Evolutionary conservation across 2,329 filamentous ascomycete species (phyloP).

Genomic region (Sporothrix curviconia): DNA sequence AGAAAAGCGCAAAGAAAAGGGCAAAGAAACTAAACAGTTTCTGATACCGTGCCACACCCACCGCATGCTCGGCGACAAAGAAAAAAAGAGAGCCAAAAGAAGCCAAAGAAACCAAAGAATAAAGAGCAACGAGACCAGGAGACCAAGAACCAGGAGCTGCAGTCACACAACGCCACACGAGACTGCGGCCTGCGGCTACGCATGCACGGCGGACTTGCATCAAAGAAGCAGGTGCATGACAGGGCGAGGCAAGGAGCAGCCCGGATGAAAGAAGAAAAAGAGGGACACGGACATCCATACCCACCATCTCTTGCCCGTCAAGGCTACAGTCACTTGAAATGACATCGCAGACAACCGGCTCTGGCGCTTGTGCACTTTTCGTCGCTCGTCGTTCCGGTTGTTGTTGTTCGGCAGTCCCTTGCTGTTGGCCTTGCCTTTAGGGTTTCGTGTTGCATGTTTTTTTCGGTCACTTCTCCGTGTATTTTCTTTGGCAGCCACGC

Average conservation of each 20-base stretch:
- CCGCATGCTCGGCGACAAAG: slow-evolving; percentile 9
- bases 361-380: not conserved
- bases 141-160: no score
- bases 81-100: slow-evolving; percentile 7
- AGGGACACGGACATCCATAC: not conserved
- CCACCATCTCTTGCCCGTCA: no score
- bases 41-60: slow-evolving; percentile 3
- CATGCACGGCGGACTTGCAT: not conserved
- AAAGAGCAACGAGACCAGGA: no score
- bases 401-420: not conserved
- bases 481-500: not conserved
- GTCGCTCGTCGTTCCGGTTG: not conserved
- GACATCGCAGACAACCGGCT: no score
- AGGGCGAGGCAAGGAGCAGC: no score
- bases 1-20: not conserved
- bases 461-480: no score
- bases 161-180: slow-evolving; percentile 6
- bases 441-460: no score
- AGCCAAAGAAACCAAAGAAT: no score
- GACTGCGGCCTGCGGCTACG: not conserved
- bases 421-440: not conserved
- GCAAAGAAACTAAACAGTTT: slow-evolving; percentile 5
- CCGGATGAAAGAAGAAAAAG: not conserved
- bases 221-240: no score
- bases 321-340: no score